Base-by-base conservation (phyloP, 257 asterid species). In the Nyctanthes arbortristis region DNA sequence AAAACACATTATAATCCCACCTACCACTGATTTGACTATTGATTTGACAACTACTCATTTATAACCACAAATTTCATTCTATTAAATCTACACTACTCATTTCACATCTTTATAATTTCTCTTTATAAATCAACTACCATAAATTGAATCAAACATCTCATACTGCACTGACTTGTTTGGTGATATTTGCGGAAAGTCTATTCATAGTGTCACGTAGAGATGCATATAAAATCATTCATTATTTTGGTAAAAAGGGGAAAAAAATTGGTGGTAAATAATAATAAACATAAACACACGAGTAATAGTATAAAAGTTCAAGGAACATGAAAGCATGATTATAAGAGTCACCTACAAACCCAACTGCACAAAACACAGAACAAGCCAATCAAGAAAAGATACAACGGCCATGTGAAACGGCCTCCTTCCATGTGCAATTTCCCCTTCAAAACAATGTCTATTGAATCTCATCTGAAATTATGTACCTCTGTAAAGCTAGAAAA, bases 371-470 rank as follows among this genome's bases (percentile, higher is more conserved):
- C 84, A 79, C 78, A 69, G 64, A 75, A 81, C 43, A 81, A 77
- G 66, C 36, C 81, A 80, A 65, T 73, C 68, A 80, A 75, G 61
- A 52, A 52, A 77, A 75, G 66, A 59, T 63, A 74, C 55, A 52
- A 79, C 39, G 35, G 59, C 78, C 45, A 71, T 29, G 40, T 32
- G 11, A 68, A 78, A 76, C 80, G 87, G 85, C 80, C 81, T 71
- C 84, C 84, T 78, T 86, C 30, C 91, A 84, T 89, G 89, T 89
- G 93, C 36, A 58, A 63, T 70, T 77, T 74, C 73, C 77, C 59
- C 45, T 76, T 65, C 63, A 61, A 65, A 65, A 9, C 11, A 39
- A 45, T 40, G 43, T n/a, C 35, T 22, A 16, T 14, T 28, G 24
- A 52, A 52, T 52, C 59, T 52, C 35, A 32, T 25, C 22, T 13